phyloP scores from a whole-genome alignment of 345 rosid genomes.

The Boechera retrofracta region DNA sequence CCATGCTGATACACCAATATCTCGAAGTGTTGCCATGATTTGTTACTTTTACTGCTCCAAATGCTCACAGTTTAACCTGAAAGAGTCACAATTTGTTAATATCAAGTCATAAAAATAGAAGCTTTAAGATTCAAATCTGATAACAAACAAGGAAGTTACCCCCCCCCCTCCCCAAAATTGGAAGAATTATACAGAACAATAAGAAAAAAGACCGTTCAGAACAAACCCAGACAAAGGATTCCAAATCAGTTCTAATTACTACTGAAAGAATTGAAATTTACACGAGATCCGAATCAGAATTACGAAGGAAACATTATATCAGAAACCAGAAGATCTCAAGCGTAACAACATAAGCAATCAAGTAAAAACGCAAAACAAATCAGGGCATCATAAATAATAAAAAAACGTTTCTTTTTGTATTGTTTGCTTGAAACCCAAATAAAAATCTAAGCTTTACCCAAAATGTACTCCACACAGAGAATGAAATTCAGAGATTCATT shows the following conservation, averaged over 20 bases:
- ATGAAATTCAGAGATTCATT: constrained; percentile 19
- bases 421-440: constrained; percentile 24
- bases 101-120: background rate
- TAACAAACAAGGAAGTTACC: constrained; percentile 15
- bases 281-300: background rate
- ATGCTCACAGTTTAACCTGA: constrained; percentile 22
- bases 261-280: background rate
- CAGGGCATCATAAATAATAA: background rate
- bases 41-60: constrained; percentile 6
- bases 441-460: constrained; percentile 15
- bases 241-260: background rate
- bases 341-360: background rate
- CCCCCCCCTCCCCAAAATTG: background rate
- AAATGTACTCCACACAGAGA: constrained; percentile 21
- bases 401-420: too few relatives aligned
- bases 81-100: background rate
- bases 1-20: constrained; percentile 83
- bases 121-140: constrained; percentile 13
- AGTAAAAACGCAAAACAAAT: constrained; percentile 2
- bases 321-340: background rate
- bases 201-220: background rate
- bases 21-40: constrained; percentile 84
- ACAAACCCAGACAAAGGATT: constrained; percentile 18
- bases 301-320: background rate
- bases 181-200: background rate